Evolutionary conservation across 106 monocot genomes (phyloP).

Genomic region (Allium sativum): DNA sequence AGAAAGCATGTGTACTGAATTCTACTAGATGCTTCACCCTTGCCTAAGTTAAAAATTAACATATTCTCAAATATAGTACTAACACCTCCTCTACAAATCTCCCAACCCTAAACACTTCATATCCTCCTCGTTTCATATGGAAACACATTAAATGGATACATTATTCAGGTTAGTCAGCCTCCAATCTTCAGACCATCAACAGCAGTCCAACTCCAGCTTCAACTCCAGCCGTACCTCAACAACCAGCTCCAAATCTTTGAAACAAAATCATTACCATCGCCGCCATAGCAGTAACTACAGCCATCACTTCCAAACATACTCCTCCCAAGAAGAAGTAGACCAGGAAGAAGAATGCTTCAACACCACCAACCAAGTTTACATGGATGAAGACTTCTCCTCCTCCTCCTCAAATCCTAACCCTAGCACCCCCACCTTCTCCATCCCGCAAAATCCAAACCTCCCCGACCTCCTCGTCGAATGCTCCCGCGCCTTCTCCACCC

Average conservation of each 20-base stretch:
- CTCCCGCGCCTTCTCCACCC: slow-evolving; percentile 51
- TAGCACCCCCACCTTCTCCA: slow-evolving; percentile 19
- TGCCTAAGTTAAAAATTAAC: too few species aligned
- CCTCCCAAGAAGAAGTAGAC: slow-evolving; percentile 4
- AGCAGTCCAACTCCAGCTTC: slow-evolving; percentile 21
- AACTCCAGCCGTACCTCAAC: slow-evolving; percentile 32
- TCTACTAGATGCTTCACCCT: too few species aligned
- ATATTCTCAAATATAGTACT: too few species aligned
- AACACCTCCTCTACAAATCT: not conserved
- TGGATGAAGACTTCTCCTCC: slow-evolving; percentile 45
- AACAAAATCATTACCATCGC: not conserved
- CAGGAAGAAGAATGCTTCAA: slow-evolving; percentile 50
- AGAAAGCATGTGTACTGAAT: too few species aligned
- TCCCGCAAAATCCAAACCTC: slow-evolving; percentile 28
- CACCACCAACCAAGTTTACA: slow-evolving; percentile 25
- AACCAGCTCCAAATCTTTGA: slow-evolving; percentile 23
- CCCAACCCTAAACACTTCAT: not conserved
- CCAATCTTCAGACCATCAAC: slow-evolving; percentile 13
- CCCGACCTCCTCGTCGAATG: slow-evolving; percentile 61
- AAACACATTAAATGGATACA: slow-evolving; percentile 46
- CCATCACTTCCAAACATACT: not conserved
- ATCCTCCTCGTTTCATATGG: not conserved
- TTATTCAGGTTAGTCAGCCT: slow-evolving; percentile 52
- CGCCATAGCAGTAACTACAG: not conserved
- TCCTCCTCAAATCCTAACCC: slow-evolving; percentile 10